Conservation (phyloP, 805 yeast genomes). For the Schwanniomyces vanrijiae region DNA sequence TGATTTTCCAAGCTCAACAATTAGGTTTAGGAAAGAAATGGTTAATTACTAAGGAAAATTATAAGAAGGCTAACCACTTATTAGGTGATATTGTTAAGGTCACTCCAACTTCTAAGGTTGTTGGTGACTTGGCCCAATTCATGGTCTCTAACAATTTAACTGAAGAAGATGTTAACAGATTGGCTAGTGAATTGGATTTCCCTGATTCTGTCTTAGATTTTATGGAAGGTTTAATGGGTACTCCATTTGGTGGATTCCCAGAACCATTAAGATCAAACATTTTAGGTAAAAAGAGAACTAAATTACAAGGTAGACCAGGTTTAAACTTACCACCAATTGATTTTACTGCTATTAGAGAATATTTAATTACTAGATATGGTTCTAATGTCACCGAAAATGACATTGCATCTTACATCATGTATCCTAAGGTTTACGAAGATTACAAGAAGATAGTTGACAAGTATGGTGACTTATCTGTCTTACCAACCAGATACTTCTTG, state of each 20-base stretch:
- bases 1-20: slow-evolving; percentile 98
- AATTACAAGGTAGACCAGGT: slow-evolving; percentile 89
- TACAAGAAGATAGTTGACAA: slow-evolving; percentile 70
- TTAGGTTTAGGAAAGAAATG: slow-evolving; percentile 97
- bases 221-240: slow-evolving; percentile 99
- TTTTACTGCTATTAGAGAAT: slow-evolving; percentile 67
- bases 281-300: slow-evolving; percentile 88
- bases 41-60: slow-evolving; percentile 93
- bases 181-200: slow-evolving; percentile 93
- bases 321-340: slow-evolving; percentile 84
- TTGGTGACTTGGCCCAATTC: slow-evolving; percentile 99
- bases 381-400: slow-evolving; percentile 74
- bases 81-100: slow-evolving; percentile 98
- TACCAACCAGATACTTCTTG: slow-evolving; percentile 90
- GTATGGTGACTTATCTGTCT: slow-evolving; percentile 90
- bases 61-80: slow-evolving; percentile 84
- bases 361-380: slow-evolving; percentile 75
- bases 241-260: slow-evolving; percentile 99
- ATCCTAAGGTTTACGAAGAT: slow-evolving; percentile 94
- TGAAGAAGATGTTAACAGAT: slow-evolving; percentile 79
- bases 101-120: slow-evolving; percentile 99
- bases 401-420: slow-evolving; percentile 95
- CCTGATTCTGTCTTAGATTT: slow-evolving; percentile 98
- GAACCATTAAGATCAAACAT: slow-evolving; percentile 95
- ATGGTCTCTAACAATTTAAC: slow-evolving; percentile 95